Conservation (phyloP, 768 basidiomycete species). For the Tricholomella constricta region DNA sequence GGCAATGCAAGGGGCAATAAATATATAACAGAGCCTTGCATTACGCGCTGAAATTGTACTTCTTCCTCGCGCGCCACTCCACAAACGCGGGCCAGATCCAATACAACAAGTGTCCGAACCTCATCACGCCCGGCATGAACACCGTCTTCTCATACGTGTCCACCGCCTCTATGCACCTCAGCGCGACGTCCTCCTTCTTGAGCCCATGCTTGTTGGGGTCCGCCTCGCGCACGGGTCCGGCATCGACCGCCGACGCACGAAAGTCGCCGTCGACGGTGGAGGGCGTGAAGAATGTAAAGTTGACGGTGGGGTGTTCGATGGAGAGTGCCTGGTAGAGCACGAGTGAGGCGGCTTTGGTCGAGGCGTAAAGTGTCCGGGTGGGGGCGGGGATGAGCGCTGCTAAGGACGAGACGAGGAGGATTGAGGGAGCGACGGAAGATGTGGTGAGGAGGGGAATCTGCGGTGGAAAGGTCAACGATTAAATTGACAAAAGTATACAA, state of each 20-base stretch:
- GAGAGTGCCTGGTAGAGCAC: constrained; percentile 77
- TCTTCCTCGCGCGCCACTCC: constrained; percentile 58
- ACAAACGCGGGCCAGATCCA: constrained; percentile 64
- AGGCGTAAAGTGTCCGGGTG: constrained; percentile 80
- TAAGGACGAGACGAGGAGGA: constrained; percentile 78
- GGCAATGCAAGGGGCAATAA: too few relatives aligned
- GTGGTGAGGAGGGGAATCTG: constrained; percentile 77
- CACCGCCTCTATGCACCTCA: constrained; percentile 57
- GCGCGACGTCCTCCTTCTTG: constrained; percentile 60
- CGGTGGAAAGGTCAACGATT: background rate
- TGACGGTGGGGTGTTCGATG: constrained; percentile 74
- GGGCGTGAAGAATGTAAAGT: constrained; percentile 65
- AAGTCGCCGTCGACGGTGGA: constrained; percentile 77
- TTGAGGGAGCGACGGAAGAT: constrained; percentile 66
- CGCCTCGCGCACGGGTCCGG: constrained; percentile 42
- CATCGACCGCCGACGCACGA: constrained; percentile 77
- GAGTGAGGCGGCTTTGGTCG: constrained; percentile 81
- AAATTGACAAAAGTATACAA: background rate
- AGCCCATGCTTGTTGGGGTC: constrained; percentile 63
- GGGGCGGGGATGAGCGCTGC: constrained; percentile 85
- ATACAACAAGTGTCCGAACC: constrained; percentile 55
- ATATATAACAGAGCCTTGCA: too few relatives aligned
- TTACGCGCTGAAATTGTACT: constrained; percentile 57
- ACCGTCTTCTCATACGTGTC: constrained; percentile 59
- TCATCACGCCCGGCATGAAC: constrained; percentile 55